Base-by-base conservation (phyloP, 495 filamentous ascomycete genomes). In the Bathelium albidoporum region DNA sequence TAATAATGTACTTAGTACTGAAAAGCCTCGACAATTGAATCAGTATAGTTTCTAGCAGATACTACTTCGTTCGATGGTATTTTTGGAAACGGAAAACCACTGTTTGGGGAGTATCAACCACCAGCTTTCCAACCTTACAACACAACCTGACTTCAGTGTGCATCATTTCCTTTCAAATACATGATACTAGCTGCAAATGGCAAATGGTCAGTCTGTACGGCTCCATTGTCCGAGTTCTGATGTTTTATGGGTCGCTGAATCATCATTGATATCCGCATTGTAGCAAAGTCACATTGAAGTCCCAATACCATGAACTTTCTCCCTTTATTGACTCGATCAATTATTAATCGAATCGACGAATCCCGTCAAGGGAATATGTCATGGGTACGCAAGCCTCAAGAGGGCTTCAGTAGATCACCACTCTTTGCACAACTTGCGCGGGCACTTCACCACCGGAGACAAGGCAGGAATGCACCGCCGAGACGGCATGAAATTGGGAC, bases 251-350 rank as follows among this genome's bases (percentile, higher is more conserved):
- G 26, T 24, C 24, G 24, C 49, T 55, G 29, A 11, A 20, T 29
- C 20, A 26, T 55, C 24, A 55, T n/a, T 29, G 5, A 5, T 55
- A 10, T 49, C 11, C 7, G 20, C 24, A 24, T 9, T 10, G 20
- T 29, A 55, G 44, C 44, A 55, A 55, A 24, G 49, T 55, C 49
- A 29, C 49, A 55, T 55, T 55, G 49, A 29, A 55, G 29, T 26
- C 24, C 49, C 49, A 4, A 55, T 55, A 29, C 2, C 49, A 11
- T 55, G 49, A 24, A 28, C 49, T 29, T 20, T 55, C 29, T 10
- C 16, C 24, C 20, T 20, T 29, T 28, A 29, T 55, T 55, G 9
- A 12, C 24, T 24, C 29, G 12, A 9, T 10, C 20, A 55, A 2
- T 29, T 24, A 29, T 29, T 24, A 55, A 5, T 29, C 16, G 16